A percentile compares a stretch with the other conserved stretches of the same genome.
Evolutionary conservation across 805 yeast genomes (phyloP).

Genomic region (Starmerella floricola): DNA sequence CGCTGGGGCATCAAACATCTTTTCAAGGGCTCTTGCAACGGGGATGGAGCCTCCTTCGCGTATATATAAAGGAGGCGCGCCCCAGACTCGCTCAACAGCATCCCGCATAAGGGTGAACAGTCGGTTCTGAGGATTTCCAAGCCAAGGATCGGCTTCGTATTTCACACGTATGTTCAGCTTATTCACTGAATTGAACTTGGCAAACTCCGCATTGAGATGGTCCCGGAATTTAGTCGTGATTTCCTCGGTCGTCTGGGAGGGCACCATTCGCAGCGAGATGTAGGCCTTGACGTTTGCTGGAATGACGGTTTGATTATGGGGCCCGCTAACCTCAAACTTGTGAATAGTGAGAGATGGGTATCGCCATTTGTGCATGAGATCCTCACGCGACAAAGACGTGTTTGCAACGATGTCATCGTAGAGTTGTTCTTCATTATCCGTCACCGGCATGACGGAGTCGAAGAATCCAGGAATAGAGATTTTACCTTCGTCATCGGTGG

Average conservation of each 20-base stretch:
- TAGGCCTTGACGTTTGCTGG: conserved; percentile 70
- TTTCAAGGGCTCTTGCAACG: conserved; percentile 71
- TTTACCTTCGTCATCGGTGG: conserved; percentile 39
- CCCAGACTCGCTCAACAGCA: conserved; percentile 64
- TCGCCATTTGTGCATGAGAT: conserved; percentile 73
- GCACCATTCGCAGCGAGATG: conserved; percentile 76
- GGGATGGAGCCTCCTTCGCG: conserved; percentile 98
- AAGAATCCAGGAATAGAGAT: conserved; percentile 59
- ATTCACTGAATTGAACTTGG: conserved; percentile 46
- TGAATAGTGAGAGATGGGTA: conserved; percentile 83
- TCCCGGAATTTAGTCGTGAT: conserved; percentile 41
- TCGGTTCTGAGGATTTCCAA: conserved; percentile 69
- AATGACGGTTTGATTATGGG: conserved; percentile 78
- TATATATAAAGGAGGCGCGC: conserved; percentile 64
- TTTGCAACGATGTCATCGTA: conserved; percentile 47
- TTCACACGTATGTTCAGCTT: conserved; percentile 46
- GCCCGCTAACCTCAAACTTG: conserved; percentile 75
- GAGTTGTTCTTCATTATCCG: conserved; percentile 44
- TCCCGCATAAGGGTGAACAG: conserved; percentile 57
- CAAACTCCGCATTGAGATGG: conserved; percentile 40
- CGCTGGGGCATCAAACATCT: conserved; percentile 72
- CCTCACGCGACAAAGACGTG: conserved; percentile 30
- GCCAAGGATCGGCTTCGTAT: conserved; percentile 93
- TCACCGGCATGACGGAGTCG: conserved; percentile 49
- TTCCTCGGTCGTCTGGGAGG: conserved; percentile 60